Evolutionary conservation across 345 rosid genomes (phyloP).

Genomic region (Rubroshorea leprosula): DNA sequence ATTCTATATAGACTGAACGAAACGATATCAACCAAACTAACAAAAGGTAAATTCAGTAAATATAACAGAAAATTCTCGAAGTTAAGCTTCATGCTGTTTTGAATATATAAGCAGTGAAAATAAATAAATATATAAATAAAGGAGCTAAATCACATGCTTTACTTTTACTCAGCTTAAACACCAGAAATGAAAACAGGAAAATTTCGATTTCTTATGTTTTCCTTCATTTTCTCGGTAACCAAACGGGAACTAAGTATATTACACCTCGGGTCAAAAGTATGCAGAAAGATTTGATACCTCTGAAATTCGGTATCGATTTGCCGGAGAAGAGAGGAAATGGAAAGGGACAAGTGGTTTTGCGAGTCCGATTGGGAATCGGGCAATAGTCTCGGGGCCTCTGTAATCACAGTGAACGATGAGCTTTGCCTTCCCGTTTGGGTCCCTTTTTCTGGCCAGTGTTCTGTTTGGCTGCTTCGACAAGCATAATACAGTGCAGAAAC

Average conservation of each 20-base stretch:
- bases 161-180: not conserved
- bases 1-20: not conserved
- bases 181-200: not conserved
- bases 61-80: not conserved
- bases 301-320: not conserved
- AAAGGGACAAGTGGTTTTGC: not conserved
- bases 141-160: not conserved
- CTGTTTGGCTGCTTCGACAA: too few species aligned
- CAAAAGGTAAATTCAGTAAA: not conserved
- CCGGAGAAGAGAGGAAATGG: conserved; percentile 8
- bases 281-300: not conserved
- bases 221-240: conserved; percentile 9
- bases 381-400: too few species aligned
- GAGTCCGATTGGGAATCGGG: not conserved
- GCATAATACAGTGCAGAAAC: too few species aligned
- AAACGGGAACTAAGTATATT: not conserved
- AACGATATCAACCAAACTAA: not conserved
- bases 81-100: not conserved
- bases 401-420: too few species aligned
- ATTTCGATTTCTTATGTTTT: not conserved
- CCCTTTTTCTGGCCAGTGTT: too few species aligned
- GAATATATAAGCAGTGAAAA: not conserved
- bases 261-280: not conserved
- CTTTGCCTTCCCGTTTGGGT: too few species aligned
- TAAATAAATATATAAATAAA: not conserved